Conservation (phyloP, 1,139 yeast species). For the Arxiozyma slooffiae region DNA sequence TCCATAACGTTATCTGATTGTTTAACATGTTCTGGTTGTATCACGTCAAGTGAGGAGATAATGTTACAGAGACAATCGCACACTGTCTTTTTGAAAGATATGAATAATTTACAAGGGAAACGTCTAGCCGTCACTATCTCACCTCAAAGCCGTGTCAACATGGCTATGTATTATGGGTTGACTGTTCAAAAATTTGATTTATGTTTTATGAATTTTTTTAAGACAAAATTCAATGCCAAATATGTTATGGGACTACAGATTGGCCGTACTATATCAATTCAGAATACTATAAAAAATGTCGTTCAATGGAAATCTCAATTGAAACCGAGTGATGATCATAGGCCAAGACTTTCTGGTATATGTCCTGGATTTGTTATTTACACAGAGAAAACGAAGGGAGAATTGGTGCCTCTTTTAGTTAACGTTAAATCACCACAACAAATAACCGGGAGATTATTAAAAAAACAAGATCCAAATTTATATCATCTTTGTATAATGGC, state of each 20-base stretch:
- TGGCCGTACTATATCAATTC: slow-evolving; percentile 63
- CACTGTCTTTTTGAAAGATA: slow-evolving; percentile 52
- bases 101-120: slow-evolving; percentile 15
- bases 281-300: slow-evolving; percentile 49
- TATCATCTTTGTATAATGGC: slow-evolving; percentile 91
- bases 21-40: slow-evolving; percentile 94
- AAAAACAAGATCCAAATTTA: slow-evolving; percentile 34
- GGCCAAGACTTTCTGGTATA: slow-evolving; percentile 44
- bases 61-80: slow-evolving; percentile 86
- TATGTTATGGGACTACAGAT: slow-evolving; percentile 78
- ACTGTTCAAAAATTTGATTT: slow-evolving; percentile 51
- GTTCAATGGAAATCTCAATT: slow-evolving; percentile 23
- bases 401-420: slow-evolving; percentile 53
- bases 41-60: slow-evolving; percentile 92
- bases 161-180: slow-evolving; percentile 59
- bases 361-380: slow-evolving; percentile 98
- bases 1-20: slow-evolving; percentile 88
- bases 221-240: slow-evolving; percentile 53
- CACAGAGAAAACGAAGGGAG: slow-evolving; percentile 91
- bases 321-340: slow-evolving; percentile 7
- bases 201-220: slow-evolving; percentile 48
- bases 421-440: slow-evolving; percentile 85
- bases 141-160: slow-evolving; percentile 77
- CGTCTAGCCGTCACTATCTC: slow-evolving; percentile 69
- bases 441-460: slow-evolving; percentile 72